Conservation (phyloP, 495 filamentous ascomycete species). For the Penicillium canariense region DNA sequence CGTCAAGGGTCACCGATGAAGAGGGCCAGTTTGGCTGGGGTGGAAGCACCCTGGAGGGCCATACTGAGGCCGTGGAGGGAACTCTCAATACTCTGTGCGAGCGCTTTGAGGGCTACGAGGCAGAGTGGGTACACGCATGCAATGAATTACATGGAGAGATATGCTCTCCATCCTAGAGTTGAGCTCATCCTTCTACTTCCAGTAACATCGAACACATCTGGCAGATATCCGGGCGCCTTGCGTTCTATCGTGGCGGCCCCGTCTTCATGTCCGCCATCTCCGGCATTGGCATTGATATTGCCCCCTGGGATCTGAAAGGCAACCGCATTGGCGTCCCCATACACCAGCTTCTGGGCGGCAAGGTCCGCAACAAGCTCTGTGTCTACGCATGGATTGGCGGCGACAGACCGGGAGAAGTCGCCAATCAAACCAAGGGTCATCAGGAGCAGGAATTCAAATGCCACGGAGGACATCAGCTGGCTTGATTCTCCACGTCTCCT, state of each 20-base stretch:
- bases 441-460: constrained; percentile 75
- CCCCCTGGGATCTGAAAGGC: constrained; percentile 73
- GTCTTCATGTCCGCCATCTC: constrained; percentile 78
- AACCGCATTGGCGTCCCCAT: constrained; percentile 61
- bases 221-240: constrained; percentile 67
- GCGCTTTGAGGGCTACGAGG: constrained; percentile 65
- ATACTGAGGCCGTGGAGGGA: constrained; percentile 73
- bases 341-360: constrained; percentile 70
- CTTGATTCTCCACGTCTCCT: constrained; percentile 67
- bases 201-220: constrained; percentile 81
- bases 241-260: constrained; percentile 76
- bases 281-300: constrained; percentile 78
- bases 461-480: constrained; percentile 76
- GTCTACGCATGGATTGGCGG: constrained; percentile 84
- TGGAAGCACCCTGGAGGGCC: constrained; percentile 73
- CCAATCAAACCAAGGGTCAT: constrained; percentile 58
- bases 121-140: constrained; percentile 53
- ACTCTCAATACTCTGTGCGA: constrained; percentile 65
- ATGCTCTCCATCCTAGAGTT: not conserved
- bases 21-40: constrained; percentile 70
- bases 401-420: constrained; percentile 70
- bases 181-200: not conserved
- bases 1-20: constrained; percentile 69
- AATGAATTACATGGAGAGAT: not conserved
- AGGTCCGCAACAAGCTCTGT: constrained; percentile 65